Evolutionary conservation across 2,329 filamentous ascomycete species (phyloP).

Genomic region (Trematosphaeria pertusa): DNA sequence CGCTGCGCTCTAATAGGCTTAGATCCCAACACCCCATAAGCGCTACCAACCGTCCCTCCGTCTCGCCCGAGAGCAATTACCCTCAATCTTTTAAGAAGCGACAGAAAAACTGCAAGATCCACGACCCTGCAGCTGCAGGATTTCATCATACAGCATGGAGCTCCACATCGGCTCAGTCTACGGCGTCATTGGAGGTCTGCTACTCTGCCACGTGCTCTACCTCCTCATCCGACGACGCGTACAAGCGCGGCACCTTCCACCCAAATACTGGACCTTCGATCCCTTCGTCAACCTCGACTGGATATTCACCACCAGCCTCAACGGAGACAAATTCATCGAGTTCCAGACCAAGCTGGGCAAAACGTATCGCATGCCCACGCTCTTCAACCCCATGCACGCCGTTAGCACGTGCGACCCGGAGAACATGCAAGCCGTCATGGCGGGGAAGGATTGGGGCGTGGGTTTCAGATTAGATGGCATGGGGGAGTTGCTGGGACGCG

Average conservation of each 20-base stretch:
- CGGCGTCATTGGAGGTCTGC: neutral
- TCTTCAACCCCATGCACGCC: neutral
- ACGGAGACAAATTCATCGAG: neutral
- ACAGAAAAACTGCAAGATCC: too few relatives aligned
- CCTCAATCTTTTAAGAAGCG: too few relatives aligned
- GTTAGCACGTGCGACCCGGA: slow-evolving; percentile 2
- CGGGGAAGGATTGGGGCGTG: slow-evolving; percentile 9
- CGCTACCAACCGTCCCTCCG: too few relatives aligned
- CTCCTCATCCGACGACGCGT: slow-evolving; percentile 8
- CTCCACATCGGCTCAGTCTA: too few relatives aligned
- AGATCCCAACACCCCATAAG: too few relatives aligned
- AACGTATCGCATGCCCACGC: slow-evolving; percentile 3
- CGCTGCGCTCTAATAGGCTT: too few relatives aligned
- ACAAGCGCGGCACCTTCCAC: neutral
- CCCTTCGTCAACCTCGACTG: slow-evolving; percentile 9
- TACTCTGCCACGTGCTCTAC: slow-evolving; percentile 1
- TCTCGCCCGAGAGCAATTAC: too few relatives aligned
- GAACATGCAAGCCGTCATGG: neutral
- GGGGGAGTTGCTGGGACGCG: slow-evolving; percentile 4
- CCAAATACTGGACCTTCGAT: slow-evolving; percentile 5
- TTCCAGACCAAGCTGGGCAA: neutral
- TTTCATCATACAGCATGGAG: slow-evolving; percentile 9
- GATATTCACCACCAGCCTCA: neutral
- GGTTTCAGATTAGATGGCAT: slow-evolving; percentile 5
- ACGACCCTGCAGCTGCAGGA: too few relatives aligned